Percentiles rank a stretch among this genome's conserved stretches.
These are phyloP conservation scores for Penicillium nucicola DNA, from an alignment of 495 filamentous ascomycete species.

Conservation along the genomic window DNA sequence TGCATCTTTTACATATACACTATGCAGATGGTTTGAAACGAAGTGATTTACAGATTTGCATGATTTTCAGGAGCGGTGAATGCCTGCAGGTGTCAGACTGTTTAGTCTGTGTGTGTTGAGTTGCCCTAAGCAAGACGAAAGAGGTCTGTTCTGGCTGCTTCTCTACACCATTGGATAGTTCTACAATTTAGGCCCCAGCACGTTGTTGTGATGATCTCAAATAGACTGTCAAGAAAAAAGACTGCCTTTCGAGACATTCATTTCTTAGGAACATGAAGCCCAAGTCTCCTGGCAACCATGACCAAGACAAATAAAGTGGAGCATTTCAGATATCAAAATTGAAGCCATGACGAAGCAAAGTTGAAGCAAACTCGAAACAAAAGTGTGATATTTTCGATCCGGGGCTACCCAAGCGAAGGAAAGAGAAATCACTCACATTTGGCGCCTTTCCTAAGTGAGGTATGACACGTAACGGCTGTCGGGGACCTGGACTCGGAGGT, in stretches of 20 bases:
- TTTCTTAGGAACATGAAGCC: neutral
- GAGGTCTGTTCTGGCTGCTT: neutral
- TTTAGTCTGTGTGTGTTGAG: neutral
- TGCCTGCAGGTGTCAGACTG: neutral
- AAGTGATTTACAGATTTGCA: neutral
- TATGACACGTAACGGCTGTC: constrained; percentile 40
- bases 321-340: neutral
- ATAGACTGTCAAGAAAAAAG: neutral
- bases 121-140: neutral
- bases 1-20: constrained; percentile 3
- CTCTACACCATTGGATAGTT: neutral
- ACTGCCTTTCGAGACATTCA: neutral
- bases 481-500: constrained; percentile 3
- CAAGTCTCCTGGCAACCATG: neutral
- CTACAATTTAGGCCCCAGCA: neutral
- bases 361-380: neutral
- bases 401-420: too few species aligned
- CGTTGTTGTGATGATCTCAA: neutral
- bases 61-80: neutral
- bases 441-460: constrained; percentile 24
- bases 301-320: neutral
- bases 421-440: too few species aligned
- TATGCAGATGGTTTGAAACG: neutral
- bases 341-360: neutral
- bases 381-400: too few species aligned